Conservation (phyloP, 306 rosid genomes). For the Abrus pulchellus region DNA sequence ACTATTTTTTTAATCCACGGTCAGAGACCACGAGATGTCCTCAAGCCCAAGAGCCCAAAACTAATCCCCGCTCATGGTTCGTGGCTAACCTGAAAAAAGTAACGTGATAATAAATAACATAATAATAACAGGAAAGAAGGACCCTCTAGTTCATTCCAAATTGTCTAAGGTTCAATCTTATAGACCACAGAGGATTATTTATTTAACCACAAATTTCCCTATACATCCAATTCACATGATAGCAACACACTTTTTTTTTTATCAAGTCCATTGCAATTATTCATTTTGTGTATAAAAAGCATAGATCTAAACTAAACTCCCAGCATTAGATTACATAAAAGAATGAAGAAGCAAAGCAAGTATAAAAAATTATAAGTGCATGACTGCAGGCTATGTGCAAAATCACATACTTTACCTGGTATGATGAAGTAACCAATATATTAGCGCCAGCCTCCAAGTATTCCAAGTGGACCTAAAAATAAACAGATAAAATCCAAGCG, state of each 20-base stretch:
- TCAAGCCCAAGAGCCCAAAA: too few species aligned
- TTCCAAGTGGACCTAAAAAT: constrained; percentile 78
- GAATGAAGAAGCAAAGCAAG: background rate
- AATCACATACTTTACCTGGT: constrained; percentile 64
- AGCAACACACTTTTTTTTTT: background rate
- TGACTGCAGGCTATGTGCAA: too few species aligned
- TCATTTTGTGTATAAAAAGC: background rate
- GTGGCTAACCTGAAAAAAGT: too few species aligned
- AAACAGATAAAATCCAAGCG: background rate
- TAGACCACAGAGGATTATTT: background rate
- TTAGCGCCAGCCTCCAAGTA: constrained; percentile 89
- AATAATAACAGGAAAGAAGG: background rate
- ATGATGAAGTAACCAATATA: constrained; percentile 85
- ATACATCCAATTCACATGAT: constrained; percentile 2
- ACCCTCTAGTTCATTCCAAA: background rate
- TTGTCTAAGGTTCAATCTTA: background rate
- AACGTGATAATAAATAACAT: too few species aligned
- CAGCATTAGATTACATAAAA: background rate
- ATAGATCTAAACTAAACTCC: background rate
- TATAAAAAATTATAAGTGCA: background rate
- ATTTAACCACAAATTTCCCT: background rate
- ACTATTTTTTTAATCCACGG: too few species aligned
- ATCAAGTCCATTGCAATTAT: background rate
- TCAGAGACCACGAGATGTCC: too few species aligned
- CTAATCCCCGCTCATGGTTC: too few species aligned